phyloP scores from a whole-genome alignment of 352 stramenopile species.

The Porosira glacialis region DNA sequence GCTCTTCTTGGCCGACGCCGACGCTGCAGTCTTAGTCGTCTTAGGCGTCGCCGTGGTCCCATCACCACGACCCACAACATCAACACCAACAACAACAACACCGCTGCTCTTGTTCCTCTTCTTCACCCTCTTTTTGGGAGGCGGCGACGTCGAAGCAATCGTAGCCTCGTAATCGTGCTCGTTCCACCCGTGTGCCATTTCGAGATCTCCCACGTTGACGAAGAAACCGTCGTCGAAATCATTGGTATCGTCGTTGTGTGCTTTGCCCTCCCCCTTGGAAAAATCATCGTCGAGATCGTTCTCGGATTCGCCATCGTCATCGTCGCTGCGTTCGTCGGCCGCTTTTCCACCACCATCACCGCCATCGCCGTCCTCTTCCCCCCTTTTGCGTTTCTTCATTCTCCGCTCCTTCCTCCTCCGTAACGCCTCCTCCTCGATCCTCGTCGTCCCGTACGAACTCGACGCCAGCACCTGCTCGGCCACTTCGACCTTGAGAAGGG shows the following conservation, averaged over 20 bases:
- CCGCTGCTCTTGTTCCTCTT: constrained; percentile 17
- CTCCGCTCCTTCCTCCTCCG: constrained; percentile 15
- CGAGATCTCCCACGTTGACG: constrained; percentile 77
- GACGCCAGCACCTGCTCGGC: constrained; percentile 71
- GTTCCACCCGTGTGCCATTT: constrained; percentile 66
- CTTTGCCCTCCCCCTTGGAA: too few relatives aligned
- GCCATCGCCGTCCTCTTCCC: background rate
- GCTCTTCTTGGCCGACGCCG: too few relatives aligned
- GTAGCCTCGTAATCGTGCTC: too few relatives aligned
- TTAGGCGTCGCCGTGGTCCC: too few relatives aligned
- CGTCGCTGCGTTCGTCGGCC: background rate
- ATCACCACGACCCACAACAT: background rate
- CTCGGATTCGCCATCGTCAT: constrained; percentile 10
- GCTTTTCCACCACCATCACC: constrained; percentile 1
- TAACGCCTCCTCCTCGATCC: constrained; percentile 69
- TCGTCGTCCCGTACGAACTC: constrained; percentile 59
- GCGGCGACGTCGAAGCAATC: too few relatives aligned
- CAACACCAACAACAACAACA: background rate
- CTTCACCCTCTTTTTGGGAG: constrained; percentile 9
- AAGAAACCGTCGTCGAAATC: constrained; percentile 78
- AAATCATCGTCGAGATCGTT: too few relatives aligned
- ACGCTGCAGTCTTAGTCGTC: too few relatives aligned
- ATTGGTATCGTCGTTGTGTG: constrained; percentile 5
- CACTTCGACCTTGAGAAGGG: constrained; percentile 64
- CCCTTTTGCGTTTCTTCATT: constrained; percentile 4